Conservation (phyloP, 768 basidiomycete species). For the Amanita inopinata region DNA sequence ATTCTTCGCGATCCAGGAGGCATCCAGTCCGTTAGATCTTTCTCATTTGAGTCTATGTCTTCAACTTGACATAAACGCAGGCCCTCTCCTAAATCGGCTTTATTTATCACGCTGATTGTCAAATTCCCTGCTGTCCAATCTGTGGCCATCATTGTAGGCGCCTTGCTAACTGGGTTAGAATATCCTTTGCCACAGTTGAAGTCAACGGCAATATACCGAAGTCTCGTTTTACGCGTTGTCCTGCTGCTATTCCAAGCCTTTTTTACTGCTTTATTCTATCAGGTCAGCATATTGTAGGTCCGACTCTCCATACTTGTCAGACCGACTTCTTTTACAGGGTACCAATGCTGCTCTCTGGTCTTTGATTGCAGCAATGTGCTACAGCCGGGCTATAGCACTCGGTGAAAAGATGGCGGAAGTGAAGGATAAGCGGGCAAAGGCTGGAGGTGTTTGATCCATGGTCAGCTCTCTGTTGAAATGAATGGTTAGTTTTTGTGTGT, state of each 20-base stretch:
- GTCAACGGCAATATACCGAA: conserved; percentile 51
- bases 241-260: conserved; percentile 55
- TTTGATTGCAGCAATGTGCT: conserved; percentile 59
- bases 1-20: conserved; percentile 72
- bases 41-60: background rate
- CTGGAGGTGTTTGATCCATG: conserved; percentile 39
- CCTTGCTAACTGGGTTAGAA: conserved; percentile 58
- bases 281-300: conserved; percentile 34
- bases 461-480: background rate
- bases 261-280: conserved; percentile 63
- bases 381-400: conserved; percentile 50
- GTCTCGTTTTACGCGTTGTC: conserved; percentile 50
- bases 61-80: conserved; percentile 22
- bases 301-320: conserved; percentile 1
- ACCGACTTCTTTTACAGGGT: conserved; percentile 40
- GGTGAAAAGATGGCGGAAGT: conserved; percentile 65
- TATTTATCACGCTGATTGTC: conserved; percentile 72
- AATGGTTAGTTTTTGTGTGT: background rate
- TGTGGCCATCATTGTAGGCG: conserved; percentile 48
- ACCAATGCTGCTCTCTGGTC: conserved; percentile 80
- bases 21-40: conserved; percentile 47
- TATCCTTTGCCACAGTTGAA: conserved; percentile 56
- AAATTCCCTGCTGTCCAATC: conserved; percentile 69
- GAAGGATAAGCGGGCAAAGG: conserved; percentile 51
- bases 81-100: conserved; percentile 44